Evolutionary conservation across 345 rosid species (phyloP).

Genomic region (Euphorbia tirucalli): DNA sequence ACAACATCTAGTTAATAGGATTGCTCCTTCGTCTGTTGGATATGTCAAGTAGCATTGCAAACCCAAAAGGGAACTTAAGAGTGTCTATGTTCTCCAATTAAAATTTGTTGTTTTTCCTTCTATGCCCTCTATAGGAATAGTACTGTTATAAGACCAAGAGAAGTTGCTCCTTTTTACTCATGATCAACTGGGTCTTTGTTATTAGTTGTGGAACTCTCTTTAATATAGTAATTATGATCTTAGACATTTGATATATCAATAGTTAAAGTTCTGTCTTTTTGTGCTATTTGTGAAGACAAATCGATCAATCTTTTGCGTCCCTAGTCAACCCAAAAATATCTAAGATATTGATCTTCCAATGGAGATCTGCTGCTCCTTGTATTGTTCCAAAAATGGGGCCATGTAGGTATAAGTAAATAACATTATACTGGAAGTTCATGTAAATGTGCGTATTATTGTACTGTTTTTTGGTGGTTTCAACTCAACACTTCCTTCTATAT

Average conservation of each 20-base stretch:
- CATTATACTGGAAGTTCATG: not conserved
- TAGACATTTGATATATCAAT: not conserved
- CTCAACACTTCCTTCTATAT: not conserved
- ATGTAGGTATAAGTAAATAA: not conserved
- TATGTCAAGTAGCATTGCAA: slow-evolving; percentile 1
- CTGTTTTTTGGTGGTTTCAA: not conserved
- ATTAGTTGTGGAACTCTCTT: not conserved
- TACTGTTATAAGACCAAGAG: not conserved
- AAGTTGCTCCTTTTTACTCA: not conserved
- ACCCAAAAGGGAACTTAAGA: not conserved
- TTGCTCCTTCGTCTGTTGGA: not conserved
- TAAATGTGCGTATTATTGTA: not conserved
- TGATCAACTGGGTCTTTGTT: not conserved
- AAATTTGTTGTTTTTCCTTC: not conserved
- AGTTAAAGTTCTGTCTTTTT: not conserved
- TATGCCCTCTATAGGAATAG: not conserved
- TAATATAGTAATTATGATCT: no score
- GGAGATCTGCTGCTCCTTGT: no score
- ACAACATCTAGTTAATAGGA: not conserved
- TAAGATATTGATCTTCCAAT: not conserved
- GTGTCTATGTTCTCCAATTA: not conserved
- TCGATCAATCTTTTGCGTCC: not conserved
- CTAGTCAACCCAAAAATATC: not conserved
- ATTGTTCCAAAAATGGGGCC: no score
- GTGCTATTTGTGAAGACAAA: not conserved